Conservation (phyloP, 1,284 basidiomycete species). For the Sutorius eximius region DNA sequence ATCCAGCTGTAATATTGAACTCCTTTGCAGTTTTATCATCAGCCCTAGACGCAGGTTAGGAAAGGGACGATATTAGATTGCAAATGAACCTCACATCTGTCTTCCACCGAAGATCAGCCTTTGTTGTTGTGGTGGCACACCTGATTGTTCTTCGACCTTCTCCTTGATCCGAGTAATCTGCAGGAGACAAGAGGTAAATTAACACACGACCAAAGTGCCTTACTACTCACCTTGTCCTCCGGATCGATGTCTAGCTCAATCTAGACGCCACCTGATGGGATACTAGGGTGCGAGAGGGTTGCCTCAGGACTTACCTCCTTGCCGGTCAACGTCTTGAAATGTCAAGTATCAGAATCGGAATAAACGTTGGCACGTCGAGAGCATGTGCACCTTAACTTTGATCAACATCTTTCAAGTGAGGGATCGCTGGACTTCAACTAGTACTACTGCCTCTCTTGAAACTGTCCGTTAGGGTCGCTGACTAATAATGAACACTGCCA, state of each 20-base stretch:
- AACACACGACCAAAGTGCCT: background rate
- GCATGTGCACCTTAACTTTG: slow-evolving; percentile 23
- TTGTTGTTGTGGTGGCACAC: slow-evolving; percentile 96
- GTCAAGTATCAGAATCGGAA: background rate
- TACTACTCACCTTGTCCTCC: slow-evolving; percentile 74
- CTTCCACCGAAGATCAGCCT: slow-evolving; percentile 93
- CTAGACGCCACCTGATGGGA: slow-evolving; percentile 41
- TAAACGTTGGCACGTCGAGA: background rate
- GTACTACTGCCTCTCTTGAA: background rate
- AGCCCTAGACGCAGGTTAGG: slow-evolving; percentile 42
- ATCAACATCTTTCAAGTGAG: slow-evolving; percentile 25
- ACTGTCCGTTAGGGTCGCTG: slow-evolving; percentile 10
- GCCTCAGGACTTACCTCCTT: slow-evolving; percentile 69
- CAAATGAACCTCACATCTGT: slow-evolving; percentile 76
- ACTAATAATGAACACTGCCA: slow-evolving; percentile 11
- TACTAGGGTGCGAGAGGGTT: background rate
- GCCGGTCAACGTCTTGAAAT: slow-evolving; percentile 75
- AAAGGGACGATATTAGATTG: slow-evolving; percentile 1
- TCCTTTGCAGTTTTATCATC: slow-evolving; percentile 90
- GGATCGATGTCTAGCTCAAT: slow-evolving; percentile 96
- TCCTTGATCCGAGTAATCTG: slow-evolving; percentile 97
- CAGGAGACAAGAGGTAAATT: background rate
- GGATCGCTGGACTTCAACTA: background rate
- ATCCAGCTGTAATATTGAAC: slow-evolving; percentile 78
- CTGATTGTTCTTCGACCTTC: slow-evolving; percentile 98